A percentile compares a stretch with the other conserved stretches of the same genome.
Evolutionary conservation across 768 basidiomycete species (phyloP).

Genomic region (Kwoniella sp.): DNA sequence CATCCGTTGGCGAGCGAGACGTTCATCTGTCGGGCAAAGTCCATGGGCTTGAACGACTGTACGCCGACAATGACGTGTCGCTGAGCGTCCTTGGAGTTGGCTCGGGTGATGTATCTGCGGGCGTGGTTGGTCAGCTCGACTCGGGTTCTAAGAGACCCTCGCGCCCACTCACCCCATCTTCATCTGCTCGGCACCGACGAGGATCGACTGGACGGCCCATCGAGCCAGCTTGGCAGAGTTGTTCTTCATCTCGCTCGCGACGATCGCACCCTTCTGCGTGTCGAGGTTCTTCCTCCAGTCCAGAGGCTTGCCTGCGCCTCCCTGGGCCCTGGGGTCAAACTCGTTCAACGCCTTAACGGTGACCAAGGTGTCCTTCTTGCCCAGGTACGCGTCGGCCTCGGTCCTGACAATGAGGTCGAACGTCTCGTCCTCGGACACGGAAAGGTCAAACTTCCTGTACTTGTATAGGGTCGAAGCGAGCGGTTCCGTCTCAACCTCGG

Average conservation of each 20-base stretch:
- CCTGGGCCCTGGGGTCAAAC: constrained; percentile 79
- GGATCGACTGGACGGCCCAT: constrained; percentile 91
- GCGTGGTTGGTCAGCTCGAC: not conserved
- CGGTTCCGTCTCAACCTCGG: constrained; percentile 87
- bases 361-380: constrained; percentile 63
- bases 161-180: constrained; percentile 78
- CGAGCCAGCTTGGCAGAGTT: constrained; percentile 96
- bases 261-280: constrained; percentile 91
- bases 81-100: constrained; percentile 86
- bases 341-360: constrained; percentile 95
- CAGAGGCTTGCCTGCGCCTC: constrained; percentile 82
- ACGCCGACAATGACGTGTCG: constrained; percentile 94
- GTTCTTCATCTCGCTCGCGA: constrained; percentile 99
- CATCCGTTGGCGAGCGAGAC: constrained; percentile 93
- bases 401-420: constrained; percentile 83
- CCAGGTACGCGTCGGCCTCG: constrained; percentile 84
- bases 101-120: constrained; percentile 85
- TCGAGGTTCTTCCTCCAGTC: constrained; percentile 98
- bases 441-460: constrained; percentile 90
- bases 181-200: constrained; percentile 92
- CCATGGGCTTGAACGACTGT: constrained; percentile 85
- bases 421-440: constrained; percentile 77
- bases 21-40: constrained; percentile 92
- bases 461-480: constrained; percentile 94
- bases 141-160: not conserved